Conservation (phyloP, 2,329 filamentous ascomycete species). For the Epichloe uncinata region DNA sequence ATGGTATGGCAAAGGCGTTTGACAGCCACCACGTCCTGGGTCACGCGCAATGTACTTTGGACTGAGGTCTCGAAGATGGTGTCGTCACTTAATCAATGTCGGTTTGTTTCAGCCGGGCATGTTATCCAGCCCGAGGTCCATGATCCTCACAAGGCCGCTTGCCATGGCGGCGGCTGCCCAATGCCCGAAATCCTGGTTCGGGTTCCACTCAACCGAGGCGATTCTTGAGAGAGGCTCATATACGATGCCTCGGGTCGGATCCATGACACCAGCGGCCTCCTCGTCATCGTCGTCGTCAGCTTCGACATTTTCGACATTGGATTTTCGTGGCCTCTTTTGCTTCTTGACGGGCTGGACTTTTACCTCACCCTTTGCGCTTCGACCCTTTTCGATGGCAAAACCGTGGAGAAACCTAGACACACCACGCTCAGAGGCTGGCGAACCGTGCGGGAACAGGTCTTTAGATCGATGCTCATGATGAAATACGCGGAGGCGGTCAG, state of each 20-base stretch:
- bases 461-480: slow-evolving; percentile 39
- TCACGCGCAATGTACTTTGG: slow-evolving; percentile 34
- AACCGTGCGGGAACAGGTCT: slow-evolving; percentile 15
- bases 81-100: neutral
- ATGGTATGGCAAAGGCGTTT: slow-evolving; percentile 71
- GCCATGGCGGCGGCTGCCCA: slow-evolving; percentile 56
- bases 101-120: slow-evolving; percentile 1
- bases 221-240: slow-evolving; percentile 51
- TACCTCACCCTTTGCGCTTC: slow-evolving; percentile 29
- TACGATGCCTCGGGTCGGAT: slow-evolving; percentile 33
- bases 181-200: slow-evolving; percentile 49
- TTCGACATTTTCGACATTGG: slow-evolving; percentile 15
- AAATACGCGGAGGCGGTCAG: slow-evolving; percentile 28
- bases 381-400: slow-evolving; percentile 36
- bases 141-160: slow-evolving; percentile 51
- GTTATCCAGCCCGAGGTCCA: slow-evolving; percentile 47
- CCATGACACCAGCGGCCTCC: slow-evolving; percentile 18
- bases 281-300: slow-evolving; percentile 18
- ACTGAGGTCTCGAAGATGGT: slow-evolving; percentile 3
- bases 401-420: slow-evolving; percentile 38
- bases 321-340: slow-evolving; percentile 23
- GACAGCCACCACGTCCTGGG: slow-evolving; percentile 62
- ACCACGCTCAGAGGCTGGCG: slow-evolving; percentile 25
- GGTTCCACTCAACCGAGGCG: slow-evolving; percentile 53
- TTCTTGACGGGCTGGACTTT: slow-evolving; percentile 23